Percentiles rank a stretch among this genome's conserved stretches.
Evolutionary conservation across 805 yeast genomes (phyloP).

Genomic region (Cyberlindnera maritima): DNA sequence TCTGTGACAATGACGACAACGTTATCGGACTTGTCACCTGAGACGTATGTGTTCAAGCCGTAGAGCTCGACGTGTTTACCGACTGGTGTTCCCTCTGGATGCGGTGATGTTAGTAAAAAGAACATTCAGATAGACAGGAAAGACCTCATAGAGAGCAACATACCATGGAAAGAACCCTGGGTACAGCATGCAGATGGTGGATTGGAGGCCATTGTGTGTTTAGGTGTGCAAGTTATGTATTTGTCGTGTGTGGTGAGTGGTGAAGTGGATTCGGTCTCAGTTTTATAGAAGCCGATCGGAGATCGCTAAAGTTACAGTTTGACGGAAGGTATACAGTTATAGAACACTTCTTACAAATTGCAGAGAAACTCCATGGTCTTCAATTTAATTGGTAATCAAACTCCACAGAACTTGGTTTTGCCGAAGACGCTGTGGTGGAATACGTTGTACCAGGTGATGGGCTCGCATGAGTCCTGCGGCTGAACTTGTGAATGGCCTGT

Average conservation of each 20-base stretch:
- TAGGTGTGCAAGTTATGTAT: too few relatives aligned
- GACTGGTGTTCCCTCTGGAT: slow-evolving; percentile 41
- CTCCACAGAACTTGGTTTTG: slow-evolving; percentile 34
- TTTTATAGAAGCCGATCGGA: background rate
- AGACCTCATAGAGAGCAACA: slow-evolving; percentile 20
- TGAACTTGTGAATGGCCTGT: background rate
- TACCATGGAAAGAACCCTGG: slow-evolving; percentile 20
- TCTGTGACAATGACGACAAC: slow-evolving; percentile 67
- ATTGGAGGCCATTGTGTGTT: slow-evolving; percentile 43
- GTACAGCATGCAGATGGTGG: slow-evolving; percentile 36
- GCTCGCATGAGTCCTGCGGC: slow-evolving; percentile 34
- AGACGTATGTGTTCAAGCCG: slow-evolving; percentile 45
- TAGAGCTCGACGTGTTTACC: slow-evolving; percentile 42
- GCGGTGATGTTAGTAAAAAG: background rate
- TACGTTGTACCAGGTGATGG: slow-evolving; percentile 50
- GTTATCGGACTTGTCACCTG: slow-evolving; percentile 41
- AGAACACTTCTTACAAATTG: too few relatives aligned
- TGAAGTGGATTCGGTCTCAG: too few relatives aligned
- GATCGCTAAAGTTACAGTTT: background rate
- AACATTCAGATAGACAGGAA: background rate
- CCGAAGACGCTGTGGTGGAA: slow-evolving; percentile 52
- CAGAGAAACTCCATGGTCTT: too few relatives aligned
- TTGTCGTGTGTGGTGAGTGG: too few relatives aligned
- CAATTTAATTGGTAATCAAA: background rate
- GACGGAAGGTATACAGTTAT: background rate